Conservation (phyloP, 2,329 filamentous ascomycete species). For the Fusarium vanettenii region DNA sequence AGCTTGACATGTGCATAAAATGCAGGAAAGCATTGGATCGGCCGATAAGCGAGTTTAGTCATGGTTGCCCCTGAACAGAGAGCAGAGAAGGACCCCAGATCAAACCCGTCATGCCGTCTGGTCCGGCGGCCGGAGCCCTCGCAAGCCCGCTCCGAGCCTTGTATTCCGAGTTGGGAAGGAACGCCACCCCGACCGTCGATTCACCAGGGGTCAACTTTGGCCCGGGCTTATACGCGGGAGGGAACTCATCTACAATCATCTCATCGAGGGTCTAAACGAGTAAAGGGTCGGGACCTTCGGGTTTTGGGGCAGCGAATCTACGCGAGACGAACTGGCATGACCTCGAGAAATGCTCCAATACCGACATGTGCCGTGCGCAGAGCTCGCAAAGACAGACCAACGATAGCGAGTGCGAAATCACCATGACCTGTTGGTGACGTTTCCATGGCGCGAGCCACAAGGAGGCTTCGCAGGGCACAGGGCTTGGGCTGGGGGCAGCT, state of each 20-base stretch:
- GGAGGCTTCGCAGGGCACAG: constrained; percentile 30
- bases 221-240: constrained; percentile 19
- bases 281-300: not conserved
- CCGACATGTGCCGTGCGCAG: not conserved
- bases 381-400: constrained; percentile 10
- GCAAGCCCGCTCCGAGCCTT: not conserved
- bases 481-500: constrained; percentile 22
- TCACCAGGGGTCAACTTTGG: constrained; percentile 23
- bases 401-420: constrained; percentile 19
- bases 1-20: constrained; percentile 3
- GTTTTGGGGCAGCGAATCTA: constrained; percentile 9
- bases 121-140: constrained; percentile 5
- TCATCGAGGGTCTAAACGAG: not conserved
- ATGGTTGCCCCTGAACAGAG: not conserved
- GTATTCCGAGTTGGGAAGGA: constrained; percentile 17
- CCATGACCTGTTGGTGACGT: constrained; percentile 43
- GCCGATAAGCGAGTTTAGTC: constrained; percentile 9
- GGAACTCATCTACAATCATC: not conserved
- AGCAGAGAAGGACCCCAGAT: not conserved
- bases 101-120: not conserved
- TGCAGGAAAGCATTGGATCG: constrained; percentile 3
- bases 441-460: constrained; percentile 37
- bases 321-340: constrained; percentile 10
- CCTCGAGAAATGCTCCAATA: not conserved
- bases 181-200: constrained; percentile 8